These are phyloP conservation scores for Pythium rhizo-oryzae DNA, from an alignment of 352 stramenopile species.

Conservation along the genomic window DNA sequence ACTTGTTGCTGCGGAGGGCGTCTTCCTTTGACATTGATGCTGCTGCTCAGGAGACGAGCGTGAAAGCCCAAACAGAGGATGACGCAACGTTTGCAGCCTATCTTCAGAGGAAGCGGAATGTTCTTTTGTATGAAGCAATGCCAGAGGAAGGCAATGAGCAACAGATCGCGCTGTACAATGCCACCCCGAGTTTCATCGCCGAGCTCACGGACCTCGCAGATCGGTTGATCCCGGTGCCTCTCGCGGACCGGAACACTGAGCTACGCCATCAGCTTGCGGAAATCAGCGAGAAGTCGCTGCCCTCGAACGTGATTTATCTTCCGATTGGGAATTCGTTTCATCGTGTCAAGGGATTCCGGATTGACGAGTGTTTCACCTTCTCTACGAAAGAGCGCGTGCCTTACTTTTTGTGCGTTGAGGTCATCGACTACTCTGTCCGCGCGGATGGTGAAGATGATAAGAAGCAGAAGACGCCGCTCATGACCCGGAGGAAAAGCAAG, in stretches of 20 bases:
- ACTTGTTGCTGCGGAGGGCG: constrained; percentile 55
- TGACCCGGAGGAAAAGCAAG: constrained; percentile 7
- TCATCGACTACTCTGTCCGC: constrained; percentile 65
- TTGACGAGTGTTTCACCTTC: constrained; percentile 84
- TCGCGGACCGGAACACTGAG: constrained; percentile 48
- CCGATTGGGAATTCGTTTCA: constrained; percentile 78
- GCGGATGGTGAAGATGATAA: constrained; percentile 10
- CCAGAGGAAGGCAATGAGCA: constrained; percentile 63
- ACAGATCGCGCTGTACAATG: constrained; percentile 68
- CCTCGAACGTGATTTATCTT: constrained; percentile 79
- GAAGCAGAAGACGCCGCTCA: constrained; percentile 9
- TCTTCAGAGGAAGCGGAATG: constrained; percentile 50
- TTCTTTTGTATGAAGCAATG: constrained; percentile 59
- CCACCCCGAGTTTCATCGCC: constrained; percentile 69
- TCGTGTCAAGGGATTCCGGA: constrained; percentile 68
- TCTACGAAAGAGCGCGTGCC: constrained; percentile 85
- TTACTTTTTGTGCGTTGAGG: constrained; percentile 82
- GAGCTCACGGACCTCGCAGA: constrained; percentile 73
- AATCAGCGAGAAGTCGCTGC: constrained; percentile 59
- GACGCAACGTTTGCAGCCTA: constrained; percentile 57
- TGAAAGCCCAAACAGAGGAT: constrained; percentile 38
- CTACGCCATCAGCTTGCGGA: constrained; percentile 48
- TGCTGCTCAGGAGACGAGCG: constrained; percentile 36
- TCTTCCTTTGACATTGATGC: constrained; percentile 63
- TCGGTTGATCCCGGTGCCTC: constrained; percentile 50